Evolutionary conservation across 2,329 filamentous ascomycete genomes (phyloP).

Genomic region (Aspergillus nomiae): DNA sequence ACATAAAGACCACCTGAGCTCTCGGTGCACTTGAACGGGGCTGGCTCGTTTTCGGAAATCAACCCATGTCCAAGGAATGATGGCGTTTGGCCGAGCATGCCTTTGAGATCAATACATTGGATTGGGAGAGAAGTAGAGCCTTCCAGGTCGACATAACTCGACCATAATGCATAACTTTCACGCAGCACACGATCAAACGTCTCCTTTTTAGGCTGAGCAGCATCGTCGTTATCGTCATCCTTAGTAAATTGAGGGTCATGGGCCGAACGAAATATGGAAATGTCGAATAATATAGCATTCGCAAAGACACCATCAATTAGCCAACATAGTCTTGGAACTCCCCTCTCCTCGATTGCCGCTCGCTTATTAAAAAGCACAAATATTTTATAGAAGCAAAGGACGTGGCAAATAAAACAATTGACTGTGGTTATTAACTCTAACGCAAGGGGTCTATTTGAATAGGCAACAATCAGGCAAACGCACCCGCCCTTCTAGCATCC

Average conservation of each 20-base stretch:
- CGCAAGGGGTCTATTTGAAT: background rate
- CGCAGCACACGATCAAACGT: slow-evolving; percentile 16
- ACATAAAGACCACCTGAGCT: slow-evolving; percentile 18
- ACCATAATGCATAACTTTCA: slow-evolving; percentile 16
- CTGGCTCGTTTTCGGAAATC: slow-evolving; percentile 6
- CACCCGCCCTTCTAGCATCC: background rate
- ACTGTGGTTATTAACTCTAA: background rate
- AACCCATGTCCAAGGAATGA: slow-evolving; percentile 21
- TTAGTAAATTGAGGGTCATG: background rate
- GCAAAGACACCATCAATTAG: background rate
- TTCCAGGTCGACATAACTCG: slow-evolving; percentile 16
- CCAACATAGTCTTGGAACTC: background rate
- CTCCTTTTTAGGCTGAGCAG: slow-evolving; percentile 17
- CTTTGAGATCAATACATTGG: slow-evolving; percentile 14
- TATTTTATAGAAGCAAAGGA: background rate
- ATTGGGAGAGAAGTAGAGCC: slow-evolving; percentile 12
- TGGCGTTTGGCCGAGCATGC: slow-evolving; percentile 17
- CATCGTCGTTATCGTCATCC: slow-evolving; percentile 5
- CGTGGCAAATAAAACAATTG: background rate
- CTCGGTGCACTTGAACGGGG: slow-evolving; percentile 17
- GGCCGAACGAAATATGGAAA: background rate
- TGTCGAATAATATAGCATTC: background rate
- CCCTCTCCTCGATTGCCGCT: background rate
- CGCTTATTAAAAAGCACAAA: background rate
- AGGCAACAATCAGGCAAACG: background rate